Evolutionary conservation across 2,329 filamentous ascomycete species (phyloP), one percentile per base, ranked within the genome.

Genomic region (Lachnellula subtilissima): DNA sequence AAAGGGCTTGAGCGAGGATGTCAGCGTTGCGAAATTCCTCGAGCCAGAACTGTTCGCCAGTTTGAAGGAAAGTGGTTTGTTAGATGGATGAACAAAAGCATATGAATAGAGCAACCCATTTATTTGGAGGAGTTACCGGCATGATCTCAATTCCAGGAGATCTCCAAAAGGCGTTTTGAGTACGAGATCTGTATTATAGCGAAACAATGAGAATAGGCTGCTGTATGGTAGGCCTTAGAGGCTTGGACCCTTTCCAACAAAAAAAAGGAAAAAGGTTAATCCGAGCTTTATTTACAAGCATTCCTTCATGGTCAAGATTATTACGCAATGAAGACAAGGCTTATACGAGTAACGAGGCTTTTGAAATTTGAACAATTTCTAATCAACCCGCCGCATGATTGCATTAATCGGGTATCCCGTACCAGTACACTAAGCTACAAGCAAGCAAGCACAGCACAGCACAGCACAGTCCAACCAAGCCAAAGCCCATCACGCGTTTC

Each of bases 1-100:
- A 64, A 99, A 99, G 80, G 94, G 94, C 1, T 73, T 99, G 60
- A 93, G 90, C 60, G 94, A 97, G 77, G 94, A 97, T 72, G 91
- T 97, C 42, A 93, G 88, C 32, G 91, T 97, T 54, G 91, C 91
- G 72, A 97, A 96, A 70, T 99, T 97, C 75, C 76, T 99, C 62
- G 94, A 99, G 76, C 90, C 91, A 1, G 94, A 97, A 72, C 84
- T 97, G 59, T 96, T 95, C 76, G 85, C 87, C 71, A 89, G 85
- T 64, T 75, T 97, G 68, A 89, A 91, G 75, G 91, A 96, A 73
- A 94, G 88, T 65, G 93, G 93, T 2, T 85, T 96, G 64, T 75
- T 97, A 61, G 91, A 91, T 67, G 81, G 80, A 36, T 69, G 61
- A 59, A 57, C 48, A 56, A 56, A 56, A 59, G 53, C 51, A 32